Conservation (phyloP, 2,329 filamentous ascomycete species). For the Corinectria fuckeliana region DNA sequence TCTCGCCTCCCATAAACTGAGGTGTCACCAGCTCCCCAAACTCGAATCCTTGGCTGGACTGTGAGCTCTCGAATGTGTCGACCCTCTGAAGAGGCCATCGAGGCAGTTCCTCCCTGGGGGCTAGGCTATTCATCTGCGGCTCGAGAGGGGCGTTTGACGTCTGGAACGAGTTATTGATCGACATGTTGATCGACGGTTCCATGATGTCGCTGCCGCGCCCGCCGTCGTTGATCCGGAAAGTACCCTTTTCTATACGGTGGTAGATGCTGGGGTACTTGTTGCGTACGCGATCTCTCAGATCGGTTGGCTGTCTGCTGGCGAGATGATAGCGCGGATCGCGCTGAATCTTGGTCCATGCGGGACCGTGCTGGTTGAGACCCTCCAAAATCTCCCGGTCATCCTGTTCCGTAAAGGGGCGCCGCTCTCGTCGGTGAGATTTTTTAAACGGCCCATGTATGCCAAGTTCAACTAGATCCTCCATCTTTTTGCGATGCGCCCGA, state of each 20-base stretch:
- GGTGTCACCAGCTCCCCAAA: slow-evolving; percentile 50
- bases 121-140: slow-evolving; percentile 48
- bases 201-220: slow-evolving; percentile 51
- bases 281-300: slow-evolving; percentile 66
- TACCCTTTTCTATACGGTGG: slow-evolving; percentile 61
- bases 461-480: slow-evolving; percentile 61
- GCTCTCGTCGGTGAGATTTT: slow-evolving; percentile 65
- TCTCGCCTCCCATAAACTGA: slow-evolving; percentile 58
- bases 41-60: slow-evolving; percentile 47
- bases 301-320: slow-evolving; percentile 66
- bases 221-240: slow-evolving; percentile 53
- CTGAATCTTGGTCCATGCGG: slow-evolving; percentile 71
- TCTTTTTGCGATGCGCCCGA: slow-evolving; percentile 61
- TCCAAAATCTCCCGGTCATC: slow-evolving; percentile 68
- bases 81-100: slow-evolving; percentile 50
- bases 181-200: slow-evolving; percentile 59
- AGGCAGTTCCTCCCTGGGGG: slow-evolving; percentile 56
- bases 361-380: slow-evolving; percentile 65
- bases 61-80: slow-evolving; percentile 39
- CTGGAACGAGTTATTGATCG: slow-evolving; percentile 54
- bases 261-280: slow-evolving; percentile 69
- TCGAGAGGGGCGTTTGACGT: slow-evolving; percentile 47
- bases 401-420: slow-evolving; percentile 66
- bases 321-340: slow-evolving; percentile 64
- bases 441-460: slow-evolving; percentile 69